phyloP scores from a whole-genome alignment of 768 basidiomycete species.

The Exidia glandulosa region DNA sequence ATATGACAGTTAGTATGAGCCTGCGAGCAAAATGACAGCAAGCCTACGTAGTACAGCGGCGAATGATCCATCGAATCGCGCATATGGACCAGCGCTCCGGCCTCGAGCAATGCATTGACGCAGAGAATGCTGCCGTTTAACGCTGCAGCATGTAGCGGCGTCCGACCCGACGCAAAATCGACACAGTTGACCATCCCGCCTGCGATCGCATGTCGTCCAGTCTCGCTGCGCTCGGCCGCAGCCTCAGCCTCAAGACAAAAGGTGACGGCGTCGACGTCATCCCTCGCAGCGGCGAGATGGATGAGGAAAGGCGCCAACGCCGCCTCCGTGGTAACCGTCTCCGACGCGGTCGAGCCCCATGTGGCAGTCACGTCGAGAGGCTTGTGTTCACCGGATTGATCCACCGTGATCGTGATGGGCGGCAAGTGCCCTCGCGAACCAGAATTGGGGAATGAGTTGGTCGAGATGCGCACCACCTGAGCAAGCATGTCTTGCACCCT shows the following conservation, averaged over 20 bases:
- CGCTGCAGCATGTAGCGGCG: conserved; percentile 71
- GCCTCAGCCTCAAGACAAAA: conserved; percentile 38
- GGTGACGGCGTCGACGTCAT: conserved; percentile 51
- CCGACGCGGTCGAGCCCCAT: conserved; percentile 72
- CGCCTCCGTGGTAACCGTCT: conserved; percentile 57
- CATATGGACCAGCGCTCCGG: conserved; percentile 73
- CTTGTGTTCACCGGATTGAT: conserved; percentile 4
- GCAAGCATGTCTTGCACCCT: conserved; percentile 54
- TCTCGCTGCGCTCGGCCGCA: conserved; percentile 13
- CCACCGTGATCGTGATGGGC: not conserved
- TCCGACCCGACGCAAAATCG: conserved; percentile 58
- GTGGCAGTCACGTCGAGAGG: conserved; percentile 37
- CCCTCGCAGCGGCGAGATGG: conserved; percentile 63
- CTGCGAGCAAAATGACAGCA: not conserved
- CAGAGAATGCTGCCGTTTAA: conserved; percentile 45
- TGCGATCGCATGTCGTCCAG: conserved; percentile 27
- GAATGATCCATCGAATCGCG: conserved; percentile 76
- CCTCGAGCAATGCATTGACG: conserved; percentile 42
- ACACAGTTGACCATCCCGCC: conserved; percentile 66
- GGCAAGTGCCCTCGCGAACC: not conserved
- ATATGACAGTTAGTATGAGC: not conserved
- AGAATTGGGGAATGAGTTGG: conserved; percentile 24
- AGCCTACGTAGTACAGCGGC: conserved; percentile 64
- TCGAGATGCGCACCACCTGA: conserved; percentile 56
- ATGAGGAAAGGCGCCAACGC: conserved; percentile 68